Evolutionary conservation across 441 rosid species (phyloP), one percentile per base, ranked within the genome.

Genomic region (Melastoma candidum): DNA sequence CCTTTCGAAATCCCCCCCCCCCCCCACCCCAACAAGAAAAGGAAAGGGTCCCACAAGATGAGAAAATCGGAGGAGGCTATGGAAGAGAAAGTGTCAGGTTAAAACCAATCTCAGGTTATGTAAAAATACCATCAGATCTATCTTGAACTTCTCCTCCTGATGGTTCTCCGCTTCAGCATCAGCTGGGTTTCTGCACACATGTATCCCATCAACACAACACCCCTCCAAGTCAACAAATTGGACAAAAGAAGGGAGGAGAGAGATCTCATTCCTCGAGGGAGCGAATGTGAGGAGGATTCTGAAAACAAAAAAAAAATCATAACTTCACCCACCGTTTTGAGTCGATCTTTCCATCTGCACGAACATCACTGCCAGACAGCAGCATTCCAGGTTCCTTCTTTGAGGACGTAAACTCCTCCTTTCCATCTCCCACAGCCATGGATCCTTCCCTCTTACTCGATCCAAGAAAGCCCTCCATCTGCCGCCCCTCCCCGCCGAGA

Each of bases 41-140:
- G 2, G 45, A 9, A 50, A 45, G 68, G 52, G 8, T 26, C 43
- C 27, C 44, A 13, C 11, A 47, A 53, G 14, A 44, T 12, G 56
- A 49, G 26, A 22, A 3, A 17, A n/a, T 4, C 27, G 32, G 45
- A 27, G 0, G 0, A 17, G 13, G 1, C 9, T 2, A 48, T 41
- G 10, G 11, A 12, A 46, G 12, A 44, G 32, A 10, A 11, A 2
- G 12, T 3, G 44, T 11, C 48, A 51, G 46, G 22, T 32, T 36
- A 26, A 50, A 24, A 3, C 41, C 7, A 41, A 41, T 57, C 51
- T 58, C 8, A 49, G 14, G 59, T 60, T 17, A 17, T 17, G 22
- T 17, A 17, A 17, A 68, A 72, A 59, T 68, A 89, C 99, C 99
- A 93, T 93, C 79, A 89, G 95, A 89, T 93, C 99, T 83, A 93